These are phyloP conservation scores for Sugiyamaella neomexicana DNA, from an alignment of 1,139 yeast species.

Conservation along the genomic window DNA sequence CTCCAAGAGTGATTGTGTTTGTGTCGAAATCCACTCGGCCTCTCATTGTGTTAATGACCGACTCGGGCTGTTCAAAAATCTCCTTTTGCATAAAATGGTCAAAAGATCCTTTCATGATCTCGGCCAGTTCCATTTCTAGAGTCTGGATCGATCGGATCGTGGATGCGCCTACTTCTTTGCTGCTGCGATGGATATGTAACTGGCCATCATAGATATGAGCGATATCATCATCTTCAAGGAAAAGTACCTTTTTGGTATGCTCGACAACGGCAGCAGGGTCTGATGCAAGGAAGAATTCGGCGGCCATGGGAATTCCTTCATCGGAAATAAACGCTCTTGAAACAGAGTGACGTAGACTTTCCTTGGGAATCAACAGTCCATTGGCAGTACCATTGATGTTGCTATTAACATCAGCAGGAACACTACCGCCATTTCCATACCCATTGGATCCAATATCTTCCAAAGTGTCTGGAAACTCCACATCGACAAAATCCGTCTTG, in stretches of 20 bases:
- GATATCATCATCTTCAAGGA: slow-evolving; percentile 96
- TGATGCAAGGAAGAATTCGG: slow-evolving; percentile 93
- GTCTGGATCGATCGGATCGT: slow-evolving; percentile 95
- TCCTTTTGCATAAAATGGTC: slow-evolving; percentile 98
- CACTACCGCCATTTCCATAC: slow-evolving; percentile 15
- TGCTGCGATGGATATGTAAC: slow-evolving; percentile 95
- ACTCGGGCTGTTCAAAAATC: slow-evolving; percentile 97
- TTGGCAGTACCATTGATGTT: slow-evolving; percentile 24
- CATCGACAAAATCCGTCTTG: slow-evolving; percentile 97
- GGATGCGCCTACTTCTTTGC: slow-evolving; percentile 86
- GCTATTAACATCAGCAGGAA: slow-evolving; percentile 26
- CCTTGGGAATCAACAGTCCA: slow-evolving; percentile 25
- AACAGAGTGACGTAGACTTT: slow-evolving; percentile 75
- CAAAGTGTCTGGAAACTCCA: slow-evolving; percentile 79
- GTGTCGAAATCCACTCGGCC: slow-evolving; percentile 95
- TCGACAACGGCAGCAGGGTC: slow-evolving; percentile 98
- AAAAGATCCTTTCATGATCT: slow-evolving; percentile 97
- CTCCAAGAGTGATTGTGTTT: slow-evolving; percentile 79
- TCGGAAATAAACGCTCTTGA: slow-evolving; percentile 90
- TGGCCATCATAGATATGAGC: slow-evolving; percentile 99
- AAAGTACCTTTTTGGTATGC: slow-evolving; percentile 95
- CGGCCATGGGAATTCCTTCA: slow-evolving; percentile 90
- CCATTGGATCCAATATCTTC: slow-evolving; percentile 28
- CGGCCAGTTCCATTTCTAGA: slow-evolving; percentile 93
- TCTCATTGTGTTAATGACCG: slow-evolving; percentile 98